Percentiles rank a stretch among this genome's conserved stretches.
phyloP scores from a whole-genome alignment of 2,329 filamentous ascomycete genomes.

The Botryotinia globosa region DNA sequence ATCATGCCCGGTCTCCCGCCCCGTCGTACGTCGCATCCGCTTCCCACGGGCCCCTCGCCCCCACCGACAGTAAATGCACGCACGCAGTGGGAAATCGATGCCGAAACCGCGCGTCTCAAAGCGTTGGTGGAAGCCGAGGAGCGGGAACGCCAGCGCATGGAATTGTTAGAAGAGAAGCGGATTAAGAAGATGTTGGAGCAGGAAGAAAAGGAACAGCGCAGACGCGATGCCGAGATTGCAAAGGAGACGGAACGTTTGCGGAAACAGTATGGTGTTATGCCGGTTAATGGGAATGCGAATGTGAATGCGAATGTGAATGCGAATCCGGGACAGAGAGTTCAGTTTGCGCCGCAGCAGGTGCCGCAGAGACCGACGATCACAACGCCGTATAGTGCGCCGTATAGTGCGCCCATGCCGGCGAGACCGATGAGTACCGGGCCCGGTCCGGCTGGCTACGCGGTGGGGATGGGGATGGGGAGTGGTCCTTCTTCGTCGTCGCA shows the following conservation, averaged over 20 bases:
- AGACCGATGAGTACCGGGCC: slow-evolving; percentile 21
- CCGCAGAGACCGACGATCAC: slow-evolving; percentile 25
- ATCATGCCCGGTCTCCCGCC: slow-evolving; percentile 22
- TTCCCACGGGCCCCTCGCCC: slow-evolving; percentile 27
- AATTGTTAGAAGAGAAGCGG: slow-evolving; percentile 55
- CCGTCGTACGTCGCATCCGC: slow-evolving; percentile 22
- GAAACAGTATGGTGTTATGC: slow-evolving; percentile 57
- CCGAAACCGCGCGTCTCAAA: slow-evolving; percentile 59
- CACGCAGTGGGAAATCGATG: slow-evolving; percentile 55
- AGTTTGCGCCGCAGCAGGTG: slow-evolving; percentile 22
- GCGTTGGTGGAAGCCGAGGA: slow-evolving; percentile 18
- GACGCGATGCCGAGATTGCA: slow-evolving; percentile 60
- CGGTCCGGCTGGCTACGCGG: neutral
- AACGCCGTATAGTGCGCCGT: slow-evolving; percentile 13
- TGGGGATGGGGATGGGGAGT: neutral
- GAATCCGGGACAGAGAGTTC: neutral
- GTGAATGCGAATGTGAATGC: too few relatives aligned
- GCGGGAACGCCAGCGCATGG: slow-evolving; percentile 44
- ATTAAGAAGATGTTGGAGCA: slow-evolving; percentile 64
- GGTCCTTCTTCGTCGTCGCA: slow-evolving; percentile 27
- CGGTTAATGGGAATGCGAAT: neutral
- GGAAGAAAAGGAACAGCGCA: slow-evolving; percentile 60
- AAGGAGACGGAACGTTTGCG: slow-evolving; percentile 80
- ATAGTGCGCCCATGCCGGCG: slow-evolving; percentile 23
- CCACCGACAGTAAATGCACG: slow-evolving; percentile 33